phyloP scores from a whole-genome alignment of 1,284 basidiomycete species.

The Nidula niveotomentosa region DNA sequence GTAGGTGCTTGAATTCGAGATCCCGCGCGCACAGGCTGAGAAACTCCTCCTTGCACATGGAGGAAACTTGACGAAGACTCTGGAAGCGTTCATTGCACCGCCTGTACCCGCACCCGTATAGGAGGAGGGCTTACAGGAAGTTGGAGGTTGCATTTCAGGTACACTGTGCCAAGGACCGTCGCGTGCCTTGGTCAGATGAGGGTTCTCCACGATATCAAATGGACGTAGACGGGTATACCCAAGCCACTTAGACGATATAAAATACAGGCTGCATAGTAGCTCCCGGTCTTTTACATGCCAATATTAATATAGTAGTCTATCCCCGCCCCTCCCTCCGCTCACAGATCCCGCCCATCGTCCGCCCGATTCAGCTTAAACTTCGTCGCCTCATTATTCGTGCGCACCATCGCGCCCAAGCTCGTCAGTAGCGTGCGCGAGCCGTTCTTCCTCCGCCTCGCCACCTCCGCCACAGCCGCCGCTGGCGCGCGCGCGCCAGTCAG shows the following conservation, averaged over 20 bases:
- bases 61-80: constrained; percentile 43
- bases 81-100: constrained; percentile 34
- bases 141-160: too few species aligned
- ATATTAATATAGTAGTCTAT: too few species aligned
- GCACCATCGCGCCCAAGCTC: too few species aligned
- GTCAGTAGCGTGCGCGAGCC: too few species aligned
- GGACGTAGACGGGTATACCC: background rate
- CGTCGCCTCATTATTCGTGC: too few species aligned
- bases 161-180: background rate
- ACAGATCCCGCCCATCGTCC: too few species aligned
- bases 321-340: too few species aligned
- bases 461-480: background rate
- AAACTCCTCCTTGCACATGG: constrained; percentile 49
- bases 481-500: background rate
- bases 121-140: background rate
- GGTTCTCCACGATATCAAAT: background rate
- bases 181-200: background rate
- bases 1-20: constrained; percentile 66
- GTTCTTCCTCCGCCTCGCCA: background rate
- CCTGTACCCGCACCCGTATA: background rate
- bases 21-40: constrained; percentile 57
- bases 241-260: background rate
- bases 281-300: too few species aligned
- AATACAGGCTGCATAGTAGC: background rate
- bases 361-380: too few species aligned